Evolutionary conservation across 768 basidiomycete genomes (phyloP), one percentile per base, ranked within the genome.

Genomic region (Phlebiopsis flavidoalba): DNA sequence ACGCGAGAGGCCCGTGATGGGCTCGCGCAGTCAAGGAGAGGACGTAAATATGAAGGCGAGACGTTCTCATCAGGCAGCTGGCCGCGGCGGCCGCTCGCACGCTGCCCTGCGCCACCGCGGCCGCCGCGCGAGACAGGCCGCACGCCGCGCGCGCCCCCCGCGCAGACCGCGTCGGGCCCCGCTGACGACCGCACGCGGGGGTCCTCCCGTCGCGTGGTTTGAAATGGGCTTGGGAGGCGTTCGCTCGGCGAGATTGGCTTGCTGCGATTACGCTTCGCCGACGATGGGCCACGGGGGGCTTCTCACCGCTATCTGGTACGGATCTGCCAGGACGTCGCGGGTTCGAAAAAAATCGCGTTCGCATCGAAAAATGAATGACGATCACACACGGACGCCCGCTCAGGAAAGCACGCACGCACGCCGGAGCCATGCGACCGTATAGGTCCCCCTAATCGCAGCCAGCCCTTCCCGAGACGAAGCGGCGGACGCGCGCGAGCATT

Each of bases 291-390:
- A 56, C 2, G 8, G 55, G 24, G 8, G 24, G 47, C 58, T 52
- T 53, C 58, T 59, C 58, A 59, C 26, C 51, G 57, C 19, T 59
- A 59, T 59, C 58, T 59, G 49, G 22, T 35, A 17, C 48, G 46
- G 58, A 59, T 59, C 58, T 59, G 49, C 12, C 46, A 45, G 12
- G 36, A 22, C 35, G 35, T 15, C 22, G 35, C 54, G 33, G 54
- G 51, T 53, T 26, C 51, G 51, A 53, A n/a, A n/a, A n/a, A n/a
- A n/a, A 21, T 17, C 51, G 8, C 12, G 24, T 52, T 11, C n/a
- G 53, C 8, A 17, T 35, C 31, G 46, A 46, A n/a, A n/a, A n/a
- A 15, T 57, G 55, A 6, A 12, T 54, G 55, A 31, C 46, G 40
- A 57, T 57, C 55, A 45, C 53, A 33, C n/a, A 21, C 11, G 55